Percentiles rank a stretch among this genome's conserved stretches.
phyloP scores from a whole-genome alignment of 345 rosid species.

The Eucalyptus marginata region DNA sequence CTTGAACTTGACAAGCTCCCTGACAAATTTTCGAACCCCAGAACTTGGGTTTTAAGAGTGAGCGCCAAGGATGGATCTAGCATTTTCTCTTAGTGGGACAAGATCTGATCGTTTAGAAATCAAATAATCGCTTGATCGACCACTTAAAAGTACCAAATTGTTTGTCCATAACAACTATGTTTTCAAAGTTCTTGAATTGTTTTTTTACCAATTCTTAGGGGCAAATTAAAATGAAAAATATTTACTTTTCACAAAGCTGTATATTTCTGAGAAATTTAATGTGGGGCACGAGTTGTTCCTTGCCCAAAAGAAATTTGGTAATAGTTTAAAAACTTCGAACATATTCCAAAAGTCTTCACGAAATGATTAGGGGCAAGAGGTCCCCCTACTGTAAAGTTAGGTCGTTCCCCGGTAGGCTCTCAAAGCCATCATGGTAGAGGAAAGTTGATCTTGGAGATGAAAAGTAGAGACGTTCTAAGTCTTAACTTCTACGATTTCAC shows the following conservation, averaged over 20 bases:
- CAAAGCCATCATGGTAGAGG: not conserved
- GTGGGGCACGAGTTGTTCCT: not conserved
- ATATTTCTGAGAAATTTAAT: not conserved
- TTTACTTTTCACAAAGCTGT: not conserved
- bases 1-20: not conserved
- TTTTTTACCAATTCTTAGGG: not conserved
- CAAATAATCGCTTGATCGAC: not conserved
- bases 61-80: not conserved
- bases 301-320: not conserved
- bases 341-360: not conserved
- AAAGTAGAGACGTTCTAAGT: not conserved
- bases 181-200: not conserved
- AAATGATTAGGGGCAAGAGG: not conserved
- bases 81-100: not conserved
- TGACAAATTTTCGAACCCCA: not conserved
- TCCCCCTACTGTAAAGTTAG: not conserved
- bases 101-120: not conserved
- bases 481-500: not conserved
- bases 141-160: not conserved
- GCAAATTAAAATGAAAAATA: not conserved
- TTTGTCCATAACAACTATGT: not conserved
- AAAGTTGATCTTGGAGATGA: not conserved
- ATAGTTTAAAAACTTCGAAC: not conserved
- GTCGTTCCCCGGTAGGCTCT: not conserved
- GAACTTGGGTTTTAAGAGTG: not conserved